These are phyloP conservation scores for Isabelozyma gotoi DNA, from an alignment of 805 yeast genomes.

Conservation along the genomic window DNA sequence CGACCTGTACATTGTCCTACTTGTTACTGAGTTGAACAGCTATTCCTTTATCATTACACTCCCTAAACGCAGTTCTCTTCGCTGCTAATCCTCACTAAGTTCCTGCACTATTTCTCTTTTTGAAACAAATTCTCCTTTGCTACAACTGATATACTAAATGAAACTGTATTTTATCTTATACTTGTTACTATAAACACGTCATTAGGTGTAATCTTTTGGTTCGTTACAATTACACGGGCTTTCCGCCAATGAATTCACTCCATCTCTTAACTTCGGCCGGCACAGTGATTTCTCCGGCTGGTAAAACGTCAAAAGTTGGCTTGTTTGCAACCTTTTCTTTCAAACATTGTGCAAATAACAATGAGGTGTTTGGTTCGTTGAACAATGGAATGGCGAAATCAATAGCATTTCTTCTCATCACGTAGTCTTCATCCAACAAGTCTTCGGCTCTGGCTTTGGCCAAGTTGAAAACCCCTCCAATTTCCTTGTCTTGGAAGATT, in stretches of 20 bases:
- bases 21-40: too few relatives aligned
- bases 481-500: conserved; percentile 82
- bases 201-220: too few relatives aligned
- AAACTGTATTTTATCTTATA: too few relatives aligned
- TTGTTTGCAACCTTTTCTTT: conserved; percentile 61
- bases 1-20: too few relatives aligned
- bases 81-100: too few relatives aligned
- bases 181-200: background rate
- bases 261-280: conserved; percentile 91
- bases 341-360: conserved; percentile 82
- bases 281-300: conserved; percentile 45
- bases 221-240: conserved; percentile 57
- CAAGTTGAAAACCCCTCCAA: conserved; percentile 86
- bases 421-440: conserved; percentile 84
- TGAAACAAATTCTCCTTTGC: too few relatives aligned
- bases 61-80: too few relatives aligned
- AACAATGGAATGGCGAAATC: conserved; percentile 95
- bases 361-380: conserved; percentile 93
- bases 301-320: conserved; percentile 46
- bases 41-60: too few relatives aligned
- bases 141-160: too few relatives aligned
- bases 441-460: conserved; percentile 88
- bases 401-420: conserved; percentile 98
- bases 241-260: conserved; percentile 96
- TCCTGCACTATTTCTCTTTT: too few relatives aligned